Percentiles rank a stretch among this genome's conserved stretches.
phyloP scores from a whole-genome alignment of 2,329 filamentous ascomycete genomes.

The Aspergillus piperis region DNA sequence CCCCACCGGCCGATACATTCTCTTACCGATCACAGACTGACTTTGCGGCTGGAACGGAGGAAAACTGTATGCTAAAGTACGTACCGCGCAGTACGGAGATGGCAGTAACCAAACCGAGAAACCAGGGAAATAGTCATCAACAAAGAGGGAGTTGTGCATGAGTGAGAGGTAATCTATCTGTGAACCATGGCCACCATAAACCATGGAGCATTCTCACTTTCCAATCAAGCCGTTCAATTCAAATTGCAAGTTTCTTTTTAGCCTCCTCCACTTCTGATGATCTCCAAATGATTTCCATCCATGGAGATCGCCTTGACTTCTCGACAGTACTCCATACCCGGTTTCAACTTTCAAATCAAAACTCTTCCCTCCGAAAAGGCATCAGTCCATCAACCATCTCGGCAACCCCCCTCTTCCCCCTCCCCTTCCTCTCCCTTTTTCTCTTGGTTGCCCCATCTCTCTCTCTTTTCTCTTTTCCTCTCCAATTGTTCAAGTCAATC shows the following conservation, averaged over 20 bases:
- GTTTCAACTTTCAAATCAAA: not conserved
- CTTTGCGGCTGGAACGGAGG: not conserved
- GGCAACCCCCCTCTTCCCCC: not conserved
- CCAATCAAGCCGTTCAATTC: not conserved
- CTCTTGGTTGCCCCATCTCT: too few species aligned
- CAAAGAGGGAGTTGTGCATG: too few species aligned
- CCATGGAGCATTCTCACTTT: not conserved
- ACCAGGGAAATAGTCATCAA: too few species aligned
- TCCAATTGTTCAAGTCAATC: not conserved
- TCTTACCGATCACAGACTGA: not conserved
- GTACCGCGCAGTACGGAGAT: not conserved
- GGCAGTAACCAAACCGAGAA: not conserved
- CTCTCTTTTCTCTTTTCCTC: too few species aligned
- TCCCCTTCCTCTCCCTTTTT: not conserved
- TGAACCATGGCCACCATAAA: not conserved
- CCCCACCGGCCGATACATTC: not conserved
- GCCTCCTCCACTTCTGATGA: not conserved
- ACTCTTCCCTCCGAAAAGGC: not conserved
- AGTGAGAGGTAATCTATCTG: not conserved
- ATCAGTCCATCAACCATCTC: not conserved
- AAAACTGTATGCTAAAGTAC: not conserved
- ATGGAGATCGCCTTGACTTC: constrained; percentile 1
- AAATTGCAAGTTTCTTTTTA: not conserved
- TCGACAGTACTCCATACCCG: not conserved
- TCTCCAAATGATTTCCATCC: constrained; percentile 4